Conservation (phyloP, 2,329 filamentous ascomycete species). For the Arthrobotrys iridis region DNA sequence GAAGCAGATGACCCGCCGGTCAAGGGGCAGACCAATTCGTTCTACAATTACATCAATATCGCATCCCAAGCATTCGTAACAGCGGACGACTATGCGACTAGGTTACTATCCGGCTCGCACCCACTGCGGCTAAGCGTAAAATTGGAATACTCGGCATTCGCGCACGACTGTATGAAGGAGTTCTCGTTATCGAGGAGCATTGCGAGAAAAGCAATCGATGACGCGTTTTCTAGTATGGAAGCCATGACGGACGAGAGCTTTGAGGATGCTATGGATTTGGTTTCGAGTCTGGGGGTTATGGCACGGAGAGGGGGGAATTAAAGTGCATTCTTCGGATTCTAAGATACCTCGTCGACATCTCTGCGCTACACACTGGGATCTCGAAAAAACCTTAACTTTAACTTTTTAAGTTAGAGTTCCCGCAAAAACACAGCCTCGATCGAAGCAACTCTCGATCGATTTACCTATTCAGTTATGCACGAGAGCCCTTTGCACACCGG, state of each 20-base stretch:
- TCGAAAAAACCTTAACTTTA: conserved; percentile 40
- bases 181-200: conserved; percentile 77
- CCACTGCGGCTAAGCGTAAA: conserved; percentile 89
- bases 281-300: conserved; percentile 47
- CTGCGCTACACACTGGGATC: neutral
- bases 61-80: conserved; percentile 83
- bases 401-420: conserved; percentile 38
- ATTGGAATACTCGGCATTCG: conserved; percentile 89
- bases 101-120: conserved; percentile 83
- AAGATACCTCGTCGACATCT: conserved; percentile 12
- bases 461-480: neutral
- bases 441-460: neutral
- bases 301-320: conserved; percentile 39
- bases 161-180: conserved; percentile 92
- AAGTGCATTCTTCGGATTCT: neutral
- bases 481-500: neutral
- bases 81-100: conserved; percentile 77
- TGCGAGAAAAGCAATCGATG: conserved; percentile 83
- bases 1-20: conserved; percentile 31
- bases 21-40: conserved; percentile 45
- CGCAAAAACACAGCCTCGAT: conserved; percentile 10
- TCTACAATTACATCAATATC: conserved; percentile 78
- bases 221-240: conserved; percentile 90
- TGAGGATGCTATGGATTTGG: conserved; percentile 80
- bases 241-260: conserved; percentile 92